A percentile compares a stretch with the other conserved stretches of the same genome.
Conservation (phyloP, 495 filamentous ascomycete genomes). For the Thermothielavioides terrestris region DNA sequence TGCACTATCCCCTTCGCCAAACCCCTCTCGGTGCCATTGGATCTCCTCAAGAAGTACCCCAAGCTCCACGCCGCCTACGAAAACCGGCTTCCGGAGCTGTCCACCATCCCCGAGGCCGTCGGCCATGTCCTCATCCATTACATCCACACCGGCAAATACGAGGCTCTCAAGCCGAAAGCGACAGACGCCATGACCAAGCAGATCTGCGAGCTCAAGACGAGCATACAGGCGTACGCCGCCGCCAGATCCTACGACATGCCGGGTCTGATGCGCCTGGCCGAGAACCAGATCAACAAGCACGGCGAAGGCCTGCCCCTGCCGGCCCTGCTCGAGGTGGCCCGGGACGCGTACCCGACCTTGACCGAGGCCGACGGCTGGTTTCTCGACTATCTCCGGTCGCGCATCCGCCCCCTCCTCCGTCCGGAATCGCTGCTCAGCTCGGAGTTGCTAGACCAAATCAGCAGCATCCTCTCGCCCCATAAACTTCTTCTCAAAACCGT, state of each 20-base stretch:
- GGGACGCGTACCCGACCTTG: conserved; percentile 24
- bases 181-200: conserved; percentile 18
- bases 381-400: conserved; percentile 24
- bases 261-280: conserved; percentile 25
- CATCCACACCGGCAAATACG: conserved; percentile 28
- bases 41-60: conserved; percentile 25
- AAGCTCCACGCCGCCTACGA: conserved; percentile 27
- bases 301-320: conserved; percentile 23
- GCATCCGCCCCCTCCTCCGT: conserved; percentile 25
- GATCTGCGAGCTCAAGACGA: conserved; percentile 25
- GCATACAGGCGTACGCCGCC: conserved; percentile 24
- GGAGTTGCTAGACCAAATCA: conserved; percentile 25
- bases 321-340: conserved; percentile 23
- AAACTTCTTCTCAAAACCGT: conserved; percentile 25
- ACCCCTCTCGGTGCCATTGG: conserved; percentile 23
- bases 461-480: conserved; percentile 27
- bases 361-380: conserved; percentile 26
- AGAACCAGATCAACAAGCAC: conserved; percentile 22
- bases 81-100: conserved; percentile 21
- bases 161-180: conserved; percentile 23
- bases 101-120: conserved; percentile 22
- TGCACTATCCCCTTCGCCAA: conserved; percentile 27
- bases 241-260: conserved; percentile 26
- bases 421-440: conserved; percentile 20
- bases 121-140: conserved; percentile 30